Evolutionary conservation across 108 stramenopile genomes (phyloP), one percentile per base, ranked within the genome.

Genomic region (Epithemia pelagica): DNA sequence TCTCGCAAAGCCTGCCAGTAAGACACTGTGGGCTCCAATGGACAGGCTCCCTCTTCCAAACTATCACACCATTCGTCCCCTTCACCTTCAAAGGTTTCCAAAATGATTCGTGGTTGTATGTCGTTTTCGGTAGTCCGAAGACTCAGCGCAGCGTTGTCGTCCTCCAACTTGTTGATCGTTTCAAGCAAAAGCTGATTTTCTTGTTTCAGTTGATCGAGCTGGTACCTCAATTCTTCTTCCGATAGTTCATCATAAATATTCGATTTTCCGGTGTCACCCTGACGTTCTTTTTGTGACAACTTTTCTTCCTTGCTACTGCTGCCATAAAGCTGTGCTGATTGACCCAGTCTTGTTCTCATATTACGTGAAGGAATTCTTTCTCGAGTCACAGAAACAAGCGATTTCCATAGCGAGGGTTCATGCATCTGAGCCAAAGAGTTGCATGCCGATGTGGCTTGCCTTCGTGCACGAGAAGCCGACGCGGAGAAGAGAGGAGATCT

Each of bases 51-150:
- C 23, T 46, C 61, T 3, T 33, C 52, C 67, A 78, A 61, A 72
- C 66, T 52, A 69, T 79, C 64, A 72, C 75, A 68, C 78, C 80
- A 74, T 69, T 7, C 65, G 27, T 59, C 27, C 23, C 74, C 67
- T 67, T 76, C 85, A 58, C 83, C 85, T 58, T 86, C 85, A 72
- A 86, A 86, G 51, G 61, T 75, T 66, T 86, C 85, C 67, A 86
- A 54, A 29, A 82, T 68, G 20, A 85, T 62, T 51, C 79, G 55
- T 46, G 37, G 37, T 46, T 46, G 37, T n/a, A n/a, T n/a, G n/a
- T n/a, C n/a, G n/a, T n/a, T n/a, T 15, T 46, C 37, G 10, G 15
- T 10, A 5, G 37, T 15, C 5, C 10, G 10, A 15, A 15, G 15
- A 10, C 10, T 15, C 5, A 46, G 37, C 37, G 37, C 37, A 5